These are phyloP conservation scores for Phallus indusiatus DNA, from an alignment of 768 basidiomycete genomes.

Conservation along the genomic window DNA sequence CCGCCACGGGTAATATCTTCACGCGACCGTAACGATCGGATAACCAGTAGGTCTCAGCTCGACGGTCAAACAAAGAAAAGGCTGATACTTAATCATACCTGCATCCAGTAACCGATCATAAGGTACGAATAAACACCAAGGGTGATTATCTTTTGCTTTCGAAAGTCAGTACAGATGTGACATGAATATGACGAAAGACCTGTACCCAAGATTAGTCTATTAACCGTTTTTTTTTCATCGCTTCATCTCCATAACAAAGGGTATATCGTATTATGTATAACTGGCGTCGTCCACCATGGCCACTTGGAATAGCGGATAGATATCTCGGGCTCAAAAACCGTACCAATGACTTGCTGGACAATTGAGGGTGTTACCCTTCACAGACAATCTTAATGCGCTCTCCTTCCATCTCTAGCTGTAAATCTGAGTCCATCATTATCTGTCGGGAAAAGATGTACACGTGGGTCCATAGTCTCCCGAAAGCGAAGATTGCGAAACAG, in stretches of 20 bases:
- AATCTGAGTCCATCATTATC: too few relatives aligned
- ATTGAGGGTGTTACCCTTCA: conserved; percentile 50
- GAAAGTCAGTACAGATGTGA: background rate
- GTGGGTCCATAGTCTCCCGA: too few relatives aligned
- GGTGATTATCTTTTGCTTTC: conserved; percentile 49
- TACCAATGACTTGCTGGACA: background rate
- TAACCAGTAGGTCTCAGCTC: too few relatives aligned
- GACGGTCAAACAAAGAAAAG: too few relatives aligned
- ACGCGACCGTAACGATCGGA: conserved; percentile 75
- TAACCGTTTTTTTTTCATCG: conserved; percentile 47
- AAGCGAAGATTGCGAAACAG: too few relatives aligned
- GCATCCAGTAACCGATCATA: conserved; percentile 65
- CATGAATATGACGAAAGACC: conserved; percentile 8
- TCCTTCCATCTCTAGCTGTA: background rate
- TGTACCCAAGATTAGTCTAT: conserved; percentile 54
- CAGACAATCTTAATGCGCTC: conserved; percentile 42
- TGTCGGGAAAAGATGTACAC: too few relatives aligned
- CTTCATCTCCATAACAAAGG: conserved; percentile 53
- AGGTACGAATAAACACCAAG: conserved; percentile 69
- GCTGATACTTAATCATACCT: background rate
- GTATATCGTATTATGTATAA: conserved; percentile 10
- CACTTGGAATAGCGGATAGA: background rate
- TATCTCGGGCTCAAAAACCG: background rate
- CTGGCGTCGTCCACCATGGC: background rate
- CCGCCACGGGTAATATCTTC: conserved; percentile 48